A percentile compares a stretch with the other conserved stretches of the same genome.
Conservation (phyloP, 257 asterid species). For the Nyctanthes arbortristis region DNA sequence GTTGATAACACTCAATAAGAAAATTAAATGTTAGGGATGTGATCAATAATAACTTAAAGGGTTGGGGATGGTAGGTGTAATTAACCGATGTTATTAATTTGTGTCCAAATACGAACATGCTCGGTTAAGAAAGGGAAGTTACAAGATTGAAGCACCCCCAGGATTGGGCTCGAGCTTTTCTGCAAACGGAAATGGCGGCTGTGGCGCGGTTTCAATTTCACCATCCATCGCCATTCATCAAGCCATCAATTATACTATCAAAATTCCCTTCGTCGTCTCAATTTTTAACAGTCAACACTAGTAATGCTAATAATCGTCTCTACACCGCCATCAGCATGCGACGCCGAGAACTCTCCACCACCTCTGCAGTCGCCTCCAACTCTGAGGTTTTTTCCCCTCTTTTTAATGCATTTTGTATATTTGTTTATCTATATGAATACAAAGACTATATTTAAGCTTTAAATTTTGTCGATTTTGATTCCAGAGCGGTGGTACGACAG, state of each 20-base stretch:
- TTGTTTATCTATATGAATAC: not conserved
- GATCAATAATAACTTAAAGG: too few relatives aligned
- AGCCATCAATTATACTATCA: constrained; percentile 36
- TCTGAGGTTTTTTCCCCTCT: constrained; percentile 41
- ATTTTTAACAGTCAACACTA: constrained; percentile 24
- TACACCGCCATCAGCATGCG: constrained; percentile 24
- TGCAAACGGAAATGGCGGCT: constrained; percentile 52
- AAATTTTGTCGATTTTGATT: constrained; percentile 5
- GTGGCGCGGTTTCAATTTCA: constrained; percentile 55
- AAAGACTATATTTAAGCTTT: not conserved
- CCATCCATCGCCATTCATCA: constrained; percentile 45
- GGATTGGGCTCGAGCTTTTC: constrained; percentile 8
- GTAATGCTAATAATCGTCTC: constrained; percentile 12
- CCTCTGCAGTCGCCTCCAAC: constrained; percentile 42
- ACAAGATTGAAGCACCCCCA: not conserved
- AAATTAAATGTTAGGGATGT: too few relatives aligned
- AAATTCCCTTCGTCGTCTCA: constrained; percentile 31
- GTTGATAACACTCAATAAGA: too few relatives aligned
- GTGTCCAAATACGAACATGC: too few relatives aligned
- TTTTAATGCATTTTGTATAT: not conserved
- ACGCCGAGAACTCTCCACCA: constrained; percentile 44
- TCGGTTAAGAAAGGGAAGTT: too few relatives aligned
- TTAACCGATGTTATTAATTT: too few relatives aligned
- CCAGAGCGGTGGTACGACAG: constrained; percentile 46
- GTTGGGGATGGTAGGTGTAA: too few relatives aligned